phyloP scores from a whole-genome alignment of 2,329 filamentous ascomycete genomes.

The Aspergillus thermomutatus region DNA sequence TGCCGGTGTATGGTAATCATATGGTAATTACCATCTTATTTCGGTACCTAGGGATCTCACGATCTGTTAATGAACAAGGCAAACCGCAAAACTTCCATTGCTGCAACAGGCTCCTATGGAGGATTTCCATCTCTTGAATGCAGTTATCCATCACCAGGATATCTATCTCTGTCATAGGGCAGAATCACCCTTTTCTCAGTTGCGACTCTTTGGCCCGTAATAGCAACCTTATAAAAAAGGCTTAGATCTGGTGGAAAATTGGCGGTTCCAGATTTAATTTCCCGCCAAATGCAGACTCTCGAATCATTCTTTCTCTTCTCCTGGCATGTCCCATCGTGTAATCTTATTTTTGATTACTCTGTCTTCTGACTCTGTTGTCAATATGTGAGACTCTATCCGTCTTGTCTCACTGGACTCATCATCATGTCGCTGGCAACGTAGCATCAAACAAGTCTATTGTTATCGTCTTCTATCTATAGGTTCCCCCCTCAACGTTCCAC shows the following conservation, averaged over 20 bases:
- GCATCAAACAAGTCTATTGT: neutral
- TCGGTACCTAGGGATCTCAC: neutral
- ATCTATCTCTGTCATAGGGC: too few relatives aligned
- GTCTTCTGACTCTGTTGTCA: neutral
- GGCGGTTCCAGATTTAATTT: neutral
- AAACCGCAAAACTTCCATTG: too few relatives aligned
- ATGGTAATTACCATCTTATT: neutral
- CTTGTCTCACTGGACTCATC: neutral
- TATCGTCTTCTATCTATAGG: neutral
- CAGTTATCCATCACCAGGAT: too few relatives aligned
- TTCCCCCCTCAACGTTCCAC: neutral
- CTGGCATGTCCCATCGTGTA: neutral
- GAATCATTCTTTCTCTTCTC: neutral
- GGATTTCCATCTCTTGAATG: neutral
- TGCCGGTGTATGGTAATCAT: neutral
- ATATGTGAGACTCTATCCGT: neutral
- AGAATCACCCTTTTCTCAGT: too few relatives aligned
- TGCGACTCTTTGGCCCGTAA: too few relatives aligned
- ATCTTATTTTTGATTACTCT: neutral
- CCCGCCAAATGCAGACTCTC: neutral
- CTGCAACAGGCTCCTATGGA: too few relatives aligned
- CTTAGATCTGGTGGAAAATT: neutral
- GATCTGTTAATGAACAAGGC: too few relatives aligned
- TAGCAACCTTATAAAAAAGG: too few relatives aligned
- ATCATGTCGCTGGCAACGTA: neutral